Evolutionary conservation across 208 protist genomes (phyloP).

Genomic region (Acanthamoeba royreba): DNA sequence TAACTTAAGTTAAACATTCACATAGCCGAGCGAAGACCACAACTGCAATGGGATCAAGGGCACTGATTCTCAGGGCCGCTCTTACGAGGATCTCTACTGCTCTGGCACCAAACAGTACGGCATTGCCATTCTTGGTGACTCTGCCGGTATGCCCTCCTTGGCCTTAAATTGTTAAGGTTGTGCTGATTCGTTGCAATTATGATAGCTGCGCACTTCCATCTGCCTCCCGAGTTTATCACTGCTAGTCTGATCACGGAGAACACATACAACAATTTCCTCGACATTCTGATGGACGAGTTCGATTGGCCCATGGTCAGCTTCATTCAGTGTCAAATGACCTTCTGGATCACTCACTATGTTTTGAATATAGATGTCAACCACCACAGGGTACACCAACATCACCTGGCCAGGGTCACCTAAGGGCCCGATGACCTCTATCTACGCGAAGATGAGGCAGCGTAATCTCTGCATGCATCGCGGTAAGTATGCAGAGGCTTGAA

Average conservation of each 20-base stretch:
- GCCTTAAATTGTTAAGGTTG: not conserved
- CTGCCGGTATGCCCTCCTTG: not conserved
- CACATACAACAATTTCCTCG: conserved; percentile 61
- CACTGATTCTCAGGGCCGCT: conserved; percentile 49
- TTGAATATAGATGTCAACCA: not conserved
- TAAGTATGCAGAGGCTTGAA: not conserved
- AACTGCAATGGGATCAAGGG: conserved; percentile 87
- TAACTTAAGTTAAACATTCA: too few relatives aligned
- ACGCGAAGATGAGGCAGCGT: conserved; percentile 68
- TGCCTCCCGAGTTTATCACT: conserved; percentile 60
- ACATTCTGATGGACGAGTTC: conserved; percentile 71
- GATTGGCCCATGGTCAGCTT: conserved; percentile 79
- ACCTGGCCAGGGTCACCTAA: not conserved
- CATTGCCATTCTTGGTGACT: conserved; percentile 77
- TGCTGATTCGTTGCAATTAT: too few relatives aligned
- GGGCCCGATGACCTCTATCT: conserved; percentile 73
- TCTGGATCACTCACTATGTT: too few relatives aligned
- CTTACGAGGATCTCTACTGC: conserved; percentile 80
- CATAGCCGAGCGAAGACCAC: conserved; percentile 56
- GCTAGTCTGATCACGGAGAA: conserved; percentile 53
- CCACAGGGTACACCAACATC: not conserved
- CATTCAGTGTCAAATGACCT: too few relatives aligned
- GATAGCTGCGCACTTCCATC: conserved; percentile 58
- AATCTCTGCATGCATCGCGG: conserved; percentile 80
- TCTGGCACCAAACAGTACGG: conserved; percentile 66